Evolutionary conservation across 2,329 filamentous ascomycete species (phyloP).

Genomic region (Alternaria viburni): DNA sequence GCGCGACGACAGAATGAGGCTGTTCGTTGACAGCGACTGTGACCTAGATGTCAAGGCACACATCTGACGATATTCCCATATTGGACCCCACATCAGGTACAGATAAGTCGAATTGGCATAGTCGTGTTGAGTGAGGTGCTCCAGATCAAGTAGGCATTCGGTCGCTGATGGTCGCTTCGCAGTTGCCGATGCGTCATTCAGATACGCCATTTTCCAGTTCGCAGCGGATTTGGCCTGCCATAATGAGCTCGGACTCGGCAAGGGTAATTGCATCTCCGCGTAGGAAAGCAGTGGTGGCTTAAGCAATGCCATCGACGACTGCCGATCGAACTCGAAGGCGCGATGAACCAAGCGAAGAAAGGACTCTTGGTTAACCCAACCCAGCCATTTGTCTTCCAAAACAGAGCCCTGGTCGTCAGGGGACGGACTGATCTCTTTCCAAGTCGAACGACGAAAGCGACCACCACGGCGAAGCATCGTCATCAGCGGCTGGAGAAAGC

Average conservation of each 20-base stretch:
- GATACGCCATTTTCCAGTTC: constrained; percentile 69
- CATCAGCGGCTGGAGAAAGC: constrained; percentile 61
- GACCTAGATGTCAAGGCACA: constrained; percentile 60
- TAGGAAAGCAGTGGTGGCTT: constrained; percentile 72
- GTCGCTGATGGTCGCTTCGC: constrained; percentile 33
- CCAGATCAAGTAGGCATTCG: constrained; percentile 38
- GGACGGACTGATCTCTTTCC: constrained; percentile 59
- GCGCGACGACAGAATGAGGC: constrained; percentile 47
- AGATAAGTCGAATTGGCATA: constrained; percentile 64
- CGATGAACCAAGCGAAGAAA: constrained; percentile 73
- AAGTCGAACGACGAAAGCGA: constrained; percentile 64
- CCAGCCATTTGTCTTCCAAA: constrained; percentile 69
- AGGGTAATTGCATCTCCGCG: constrained; percentile 69
- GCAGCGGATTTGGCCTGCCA: constrained; percentile 70
- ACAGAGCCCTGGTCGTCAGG: constrained; percentile 62
- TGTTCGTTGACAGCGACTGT: constrained; percentile 27
- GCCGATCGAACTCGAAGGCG: constrained; percentile 68
- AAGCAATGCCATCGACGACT: constrained; percentile 70
- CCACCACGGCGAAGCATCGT: constrained; percentile 65
- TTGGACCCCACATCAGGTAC: constrained; percentile 69
- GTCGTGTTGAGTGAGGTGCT: constrained; percentile 27
- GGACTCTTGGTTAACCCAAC: constrained; percentile 69
- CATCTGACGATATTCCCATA: constrained; percentile 70
- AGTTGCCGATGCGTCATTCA: constrained; percentile 44
- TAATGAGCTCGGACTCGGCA: constrained; percentile 66